Evolutionary conservation across 139 green algal species (phyloP).

Genomic region (Coelastrella sp.): DNA sequence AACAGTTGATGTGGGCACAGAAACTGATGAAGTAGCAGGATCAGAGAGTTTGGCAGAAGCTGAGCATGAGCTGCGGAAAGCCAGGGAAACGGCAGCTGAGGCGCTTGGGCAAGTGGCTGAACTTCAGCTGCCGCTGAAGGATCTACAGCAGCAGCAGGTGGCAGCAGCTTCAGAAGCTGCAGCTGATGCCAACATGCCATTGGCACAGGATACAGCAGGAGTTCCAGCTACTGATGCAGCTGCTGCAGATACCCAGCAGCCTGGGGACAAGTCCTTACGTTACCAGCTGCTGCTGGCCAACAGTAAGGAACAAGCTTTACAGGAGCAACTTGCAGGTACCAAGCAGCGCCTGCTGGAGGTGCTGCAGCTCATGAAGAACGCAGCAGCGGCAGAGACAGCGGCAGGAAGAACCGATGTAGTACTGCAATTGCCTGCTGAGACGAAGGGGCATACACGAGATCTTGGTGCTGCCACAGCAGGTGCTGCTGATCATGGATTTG

Average conservation of each 20-base stretch:
- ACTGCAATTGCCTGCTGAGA: conserved; percentile 5
- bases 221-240: neutral
- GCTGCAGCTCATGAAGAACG: conserved; percentile 19
- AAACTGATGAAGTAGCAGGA: neutral
- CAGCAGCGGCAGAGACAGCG: neutral
- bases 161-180: neutral
- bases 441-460: neutral
- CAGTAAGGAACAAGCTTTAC: neutral
- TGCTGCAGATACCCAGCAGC: conserved; percentile 17
- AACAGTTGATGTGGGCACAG: neutral
- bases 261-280: neutral
- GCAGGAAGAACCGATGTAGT: neutral
- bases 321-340: conserved; percentile 3
- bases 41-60: neutral
- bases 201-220: neutral
- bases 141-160: neutral
- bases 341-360: conserved; percentile 22
- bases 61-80: neutral
- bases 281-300: conserved; percentile 2
- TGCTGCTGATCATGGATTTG: neutral
- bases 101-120: neutral
- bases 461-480: neutral
- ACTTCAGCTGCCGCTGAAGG: neutral
- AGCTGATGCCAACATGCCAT: too few relatives aligned
- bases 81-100: neutral